phyloP scores from a whole-genome alignment of 1,284 basidiomycete species.

The Kwoniella shivajii region DNA sequence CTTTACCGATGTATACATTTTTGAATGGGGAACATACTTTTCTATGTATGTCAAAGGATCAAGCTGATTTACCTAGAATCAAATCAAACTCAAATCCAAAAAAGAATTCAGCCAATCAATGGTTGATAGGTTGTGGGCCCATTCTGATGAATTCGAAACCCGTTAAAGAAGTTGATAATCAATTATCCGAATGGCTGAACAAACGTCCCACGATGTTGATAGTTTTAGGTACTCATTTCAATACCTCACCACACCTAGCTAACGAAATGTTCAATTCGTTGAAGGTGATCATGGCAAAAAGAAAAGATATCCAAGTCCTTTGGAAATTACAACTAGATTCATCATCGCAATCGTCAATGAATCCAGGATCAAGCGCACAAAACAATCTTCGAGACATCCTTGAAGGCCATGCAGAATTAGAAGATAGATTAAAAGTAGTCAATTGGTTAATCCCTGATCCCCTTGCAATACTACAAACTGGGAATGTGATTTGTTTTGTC shows the following conservation, averaged over 20 bases:
- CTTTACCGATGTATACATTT: conserved; percentile 12
- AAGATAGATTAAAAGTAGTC: conserved; percentile 22
- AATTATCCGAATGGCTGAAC: conserved; percentile 1
- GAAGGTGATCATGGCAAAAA: conserved; percentile 9
- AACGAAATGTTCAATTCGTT: conserved; percentile 15
- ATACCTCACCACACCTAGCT: conserved; percentile 5
- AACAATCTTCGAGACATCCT: not conserved
- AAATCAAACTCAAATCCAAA: too few species aligned
- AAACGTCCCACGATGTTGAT: conserved; percentile 14
- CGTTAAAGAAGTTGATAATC: conserved; percentile 16
- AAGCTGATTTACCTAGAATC: conserved; percentile 19
- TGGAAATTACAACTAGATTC: conserved; percentile 20
- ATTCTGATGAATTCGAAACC: conserved; percentile 17
- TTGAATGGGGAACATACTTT: not conserved
- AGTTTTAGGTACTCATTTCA: conserved; percentile 22
- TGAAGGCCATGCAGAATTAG: not conserved
- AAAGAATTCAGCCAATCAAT: too few species aligned
- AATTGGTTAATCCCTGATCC: conserved; percentile 28
- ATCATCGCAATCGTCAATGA: too few species aligned
- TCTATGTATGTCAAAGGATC: conserved; percentile 26
- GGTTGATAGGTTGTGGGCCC: conserved; percentile 25
- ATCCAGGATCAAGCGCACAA: not conserved
- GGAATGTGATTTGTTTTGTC: conserved; percentile 26
- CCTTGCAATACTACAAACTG: conserved; percentile 21
- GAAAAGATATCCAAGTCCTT: conserved; percentile 29